Evolutionary conservation across 495 filamentous ascomycete species (phyloP).

Genomic region (Xylaria intraflava): DNA sequence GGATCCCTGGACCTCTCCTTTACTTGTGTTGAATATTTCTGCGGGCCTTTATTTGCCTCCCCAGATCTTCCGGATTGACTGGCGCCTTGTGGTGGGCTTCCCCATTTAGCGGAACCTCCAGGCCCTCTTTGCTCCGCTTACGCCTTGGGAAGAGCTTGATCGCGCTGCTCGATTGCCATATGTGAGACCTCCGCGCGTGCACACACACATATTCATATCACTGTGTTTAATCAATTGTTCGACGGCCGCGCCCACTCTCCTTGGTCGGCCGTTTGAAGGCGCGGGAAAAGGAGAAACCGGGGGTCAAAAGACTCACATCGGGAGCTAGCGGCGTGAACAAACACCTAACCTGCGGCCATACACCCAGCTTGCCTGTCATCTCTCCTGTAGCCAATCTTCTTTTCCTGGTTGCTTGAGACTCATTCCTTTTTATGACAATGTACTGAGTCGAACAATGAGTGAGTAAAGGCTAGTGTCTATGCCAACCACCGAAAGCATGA

Average conservation of each 20-base stretch:
- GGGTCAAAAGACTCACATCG: not conserved
- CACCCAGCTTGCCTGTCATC: not conserved
- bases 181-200: not conserved
- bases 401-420: conserved; percentile 1
- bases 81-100: conserved; percentile 4
- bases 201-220: not conserved
- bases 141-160: not conserved
- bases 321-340: not conserved
- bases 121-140: not conserved
- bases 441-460: conserved; percentile 27
- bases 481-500: conserved; percentile 38
- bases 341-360: not conserved
- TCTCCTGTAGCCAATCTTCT: not conserved
- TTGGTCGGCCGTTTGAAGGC: not conserved
- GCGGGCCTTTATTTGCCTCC: not conserved
- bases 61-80: conserved; percentile 4
- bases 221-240: not conserved
- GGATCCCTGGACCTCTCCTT: not conserved
- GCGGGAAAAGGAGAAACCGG: not conserved
- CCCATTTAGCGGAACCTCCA: conserved; percentile 1
- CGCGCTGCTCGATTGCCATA: not conserved
- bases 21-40: not conserved
- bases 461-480: conserved; percentile 28
- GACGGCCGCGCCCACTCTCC: not conserved
- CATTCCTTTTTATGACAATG: conserved; percentile 17